Conservation (phyloP, 495 filamentous ascomycete species). For the Chaetomium cochliodes region DNA sequence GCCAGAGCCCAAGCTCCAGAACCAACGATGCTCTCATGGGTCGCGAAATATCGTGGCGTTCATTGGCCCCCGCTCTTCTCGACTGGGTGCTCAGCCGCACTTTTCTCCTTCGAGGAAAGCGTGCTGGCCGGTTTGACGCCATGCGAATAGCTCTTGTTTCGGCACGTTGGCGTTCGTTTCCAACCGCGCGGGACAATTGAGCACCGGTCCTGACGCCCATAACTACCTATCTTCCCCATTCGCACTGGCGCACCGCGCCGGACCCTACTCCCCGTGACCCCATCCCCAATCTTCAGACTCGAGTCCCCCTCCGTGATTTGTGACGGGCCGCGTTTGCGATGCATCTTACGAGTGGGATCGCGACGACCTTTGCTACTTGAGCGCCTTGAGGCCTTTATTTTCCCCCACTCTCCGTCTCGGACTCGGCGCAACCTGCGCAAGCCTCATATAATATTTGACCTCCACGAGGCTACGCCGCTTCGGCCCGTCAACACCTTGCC, state of each 20-base stretch:
- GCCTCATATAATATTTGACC: not conserved
- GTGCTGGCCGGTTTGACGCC: constrained; percentile 8
- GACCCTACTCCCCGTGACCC: not conserved
- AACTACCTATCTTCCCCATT: not conserved
- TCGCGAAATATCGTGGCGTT: not conserved
- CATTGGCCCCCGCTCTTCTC: constrained; percentile 9
- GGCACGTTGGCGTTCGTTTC: not conserved
- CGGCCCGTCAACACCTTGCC: not conserved
- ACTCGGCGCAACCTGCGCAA: not conserved
- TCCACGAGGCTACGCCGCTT: not conserved
- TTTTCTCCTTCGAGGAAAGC: constrained; percentile 13
- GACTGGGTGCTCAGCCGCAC: constrained; percentile 17
- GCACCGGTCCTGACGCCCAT: constrained; percentile 10
- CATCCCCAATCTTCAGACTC: not conserved
- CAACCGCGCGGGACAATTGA: constrained; percentile 12
- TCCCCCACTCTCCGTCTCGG: not conserved
- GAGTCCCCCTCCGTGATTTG: not conserved
- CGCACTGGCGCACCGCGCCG: not conserved
- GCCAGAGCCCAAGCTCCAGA: not conserved
- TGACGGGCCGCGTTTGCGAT: not conserved
- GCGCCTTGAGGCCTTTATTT: not conserved
- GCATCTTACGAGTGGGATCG: not conserved
- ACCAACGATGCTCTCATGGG: constrained; percentile 1
- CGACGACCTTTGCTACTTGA: not conserved
- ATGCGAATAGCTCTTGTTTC: not conserved